These are phyloP conservation scores for Teunomyces gatunensis DNA, from an alignment of 805 yeast genomes.

Conservation along the genomic window DNA sequence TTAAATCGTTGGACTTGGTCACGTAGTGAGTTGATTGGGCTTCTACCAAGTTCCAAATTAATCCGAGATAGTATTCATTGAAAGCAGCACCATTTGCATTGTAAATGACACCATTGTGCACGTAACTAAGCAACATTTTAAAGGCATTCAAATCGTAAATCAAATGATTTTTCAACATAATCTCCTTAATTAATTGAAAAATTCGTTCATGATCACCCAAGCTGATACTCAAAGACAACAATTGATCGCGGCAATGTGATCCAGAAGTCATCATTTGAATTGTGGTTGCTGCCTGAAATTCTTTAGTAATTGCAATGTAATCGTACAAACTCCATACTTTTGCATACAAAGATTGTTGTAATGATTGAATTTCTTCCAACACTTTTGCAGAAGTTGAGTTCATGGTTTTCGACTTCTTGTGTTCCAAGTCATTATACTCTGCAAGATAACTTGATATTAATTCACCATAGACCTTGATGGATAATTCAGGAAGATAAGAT, in stretches of 20 bases:
- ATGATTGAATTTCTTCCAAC: neutral
- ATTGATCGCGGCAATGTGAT: slow-evolving; percentile 24
- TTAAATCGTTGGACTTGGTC: slow-evolving; percentile 17
- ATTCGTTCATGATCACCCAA: slow-evolving; percentile 32
- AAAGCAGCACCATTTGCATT: slow-evolving; percentile 15
- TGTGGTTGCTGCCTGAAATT: slow-evolving; percentile 21
- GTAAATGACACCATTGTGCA: slow-evolving; percentile 23
- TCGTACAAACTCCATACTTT: slow-evolving; percentile 33
- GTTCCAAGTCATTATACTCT: slow-evolving; percentile 17
- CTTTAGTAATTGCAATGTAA: slow-evolving; percentile 35
- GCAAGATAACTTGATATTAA: slow-evolving; percentile 26
- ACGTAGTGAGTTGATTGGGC: slow-evolving; percentile 27
- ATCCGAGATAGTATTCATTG: slow-evolving; percentile 27
- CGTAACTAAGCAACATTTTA: slow-evolving; percentile 29
- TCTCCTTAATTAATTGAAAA: slow-evolving; percentile 36
- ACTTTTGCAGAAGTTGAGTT: neutral
- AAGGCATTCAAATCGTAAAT: slow-evolving; percentile 27
- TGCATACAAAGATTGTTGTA: slow-evolving; percentile 3
- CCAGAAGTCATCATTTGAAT: slow-evolving; percentile 1
- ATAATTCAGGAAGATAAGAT: slow-evolving; percentile 35
- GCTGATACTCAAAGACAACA: slow-evolving; percentile 32
- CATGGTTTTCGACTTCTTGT: slow-evolving; percentile 2
- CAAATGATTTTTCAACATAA: slow-evolving; percentile 29
- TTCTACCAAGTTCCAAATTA: slow-evolving; percentile 34
- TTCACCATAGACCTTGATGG: slow-evolving; percentile 27